Percentiles rank a stretch among this genome's conserved stretches.
Evolutionary conservation across 2,329 filamentous ascomycete species (phyloP).

Genomic region (Sordariomycetes sp.): DNA sequence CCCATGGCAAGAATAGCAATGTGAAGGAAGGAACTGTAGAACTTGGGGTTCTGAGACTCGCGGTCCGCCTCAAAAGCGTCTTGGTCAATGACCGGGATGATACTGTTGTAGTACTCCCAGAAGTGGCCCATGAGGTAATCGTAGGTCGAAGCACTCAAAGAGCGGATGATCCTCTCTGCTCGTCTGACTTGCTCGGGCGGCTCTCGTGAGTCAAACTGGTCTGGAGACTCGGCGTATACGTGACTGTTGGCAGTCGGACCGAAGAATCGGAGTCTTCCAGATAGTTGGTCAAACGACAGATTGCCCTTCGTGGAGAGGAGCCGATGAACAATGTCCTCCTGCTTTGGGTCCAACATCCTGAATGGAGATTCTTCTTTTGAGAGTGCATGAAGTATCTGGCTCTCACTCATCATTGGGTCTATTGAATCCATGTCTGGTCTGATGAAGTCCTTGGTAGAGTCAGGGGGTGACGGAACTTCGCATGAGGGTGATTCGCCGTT

Average conservation of each 20-base stretch:
- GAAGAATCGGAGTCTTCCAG: conserved; percentile 40
- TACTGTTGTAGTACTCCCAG: conserved; percentile 41
- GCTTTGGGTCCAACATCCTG: conserved; percentile 26
- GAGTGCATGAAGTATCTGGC: conserved; percentile 11
- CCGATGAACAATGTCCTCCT: conserved; percentile 37
- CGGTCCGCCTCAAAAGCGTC: conserved; percentile 38
- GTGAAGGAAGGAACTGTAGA: conserved; percentile 43
- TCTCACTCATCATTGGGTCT: conserved; percentile 9
- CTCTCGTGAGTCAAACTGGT: conserved; percentile 24
- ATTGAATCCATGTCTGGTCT: conserved; percentile 15
- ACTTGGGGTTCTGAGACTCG: conserved; percentile 32
- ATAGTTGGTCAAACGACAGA: conserved; percentile 40
- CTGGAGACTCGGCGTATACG: conserved; percentile 31
- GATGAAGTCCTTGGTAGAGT: conserved; percentile 19
- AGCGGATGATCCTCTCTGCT: conserved; percentile 36
- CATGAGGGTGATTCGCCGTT: conserved; percentile 8
- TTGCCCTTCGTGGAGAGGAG: conserved; percentile 39
- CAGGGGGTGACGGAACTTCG: conserved; percentile 18
- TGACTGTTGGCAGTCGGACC: conserved; percentile 44
- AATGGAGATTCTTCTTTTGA: conserved; percentile 21
- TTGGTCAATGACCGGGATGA: conserved; percentile 38
- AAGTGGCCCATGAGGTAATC: conserved; percentile 43
- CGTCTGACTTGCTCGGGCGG: conserved; percentile 34
- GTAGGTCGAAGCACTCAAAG: conserved; percentile 34
- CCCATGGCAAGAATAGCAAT: conserved; percentile 42